Conservation (phyloP, 106 monocot species). For the Acanthochlamys bracteata region DNA sequence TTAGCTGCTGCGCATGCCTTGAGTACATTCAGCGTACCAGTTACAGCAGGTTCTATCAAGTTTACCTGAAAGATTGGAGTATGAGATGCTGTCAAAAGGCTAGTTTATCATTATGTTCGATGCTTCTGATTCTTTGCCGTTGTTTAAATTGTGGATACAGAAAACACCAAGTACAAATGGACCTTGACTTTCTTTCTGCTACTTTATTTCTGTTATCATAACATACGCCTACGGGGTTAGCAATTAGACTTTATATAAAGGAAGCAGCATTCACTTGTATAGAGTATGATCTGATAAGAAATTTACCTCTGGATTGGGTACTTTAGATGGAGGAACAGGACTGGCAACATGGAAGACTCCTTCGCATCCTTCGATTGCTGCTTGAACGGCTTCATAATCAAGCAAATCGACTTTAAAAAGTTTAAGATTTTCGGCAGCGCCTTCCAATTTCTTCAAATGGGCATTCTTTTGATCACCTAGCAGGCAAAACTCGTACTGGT, state of each 20-base stretch:
- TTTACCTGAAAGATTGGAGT: slow-evolving; percentile 26
- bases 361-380: slow-evolving; percentile 28
- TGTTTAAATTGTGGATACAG: too few relatives aligned
- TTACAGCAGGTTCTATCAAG: slow-evolving; percentile 28
- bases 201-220: too few relatives aligned
- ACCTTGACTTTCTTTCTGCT: too few relatives aligned
- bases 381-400: slow-evolving; percentile 5
- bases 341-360: slow-evolving; percentile 42
- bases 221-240: too few relatives aligned
- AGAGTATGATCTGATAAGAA: too few relatives aligned
- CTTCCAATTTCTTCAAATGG: slow-evolving; percentile 32
- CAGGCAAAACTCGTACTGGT: too few relatives aligned
- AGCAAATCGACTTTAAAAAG: slow-evolving; percentile 38
- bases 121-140: too few relatives aligned
- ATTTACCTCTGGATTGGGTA: slow-evolving; percentile 24
- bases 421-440: slow-evolving; percentile 25
- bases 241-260: too few relatives aligned
- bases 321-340: slow-evolving; percentile 23
- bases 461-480: slow-evolving; percentile 38
- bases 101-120: too few relatives aligned
- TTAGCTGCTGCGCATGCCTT: slow-evolving; percentile 20
- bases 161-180: too few relatives aligned
- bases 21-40: slow-evolving; percentile 33
- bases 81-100: too few relatives aligned
- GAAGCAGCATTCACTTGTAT: too few relatives aligned